Conservation (phyloP, 257 asterid genomes). For the Euphrasia confusa region DNA sequence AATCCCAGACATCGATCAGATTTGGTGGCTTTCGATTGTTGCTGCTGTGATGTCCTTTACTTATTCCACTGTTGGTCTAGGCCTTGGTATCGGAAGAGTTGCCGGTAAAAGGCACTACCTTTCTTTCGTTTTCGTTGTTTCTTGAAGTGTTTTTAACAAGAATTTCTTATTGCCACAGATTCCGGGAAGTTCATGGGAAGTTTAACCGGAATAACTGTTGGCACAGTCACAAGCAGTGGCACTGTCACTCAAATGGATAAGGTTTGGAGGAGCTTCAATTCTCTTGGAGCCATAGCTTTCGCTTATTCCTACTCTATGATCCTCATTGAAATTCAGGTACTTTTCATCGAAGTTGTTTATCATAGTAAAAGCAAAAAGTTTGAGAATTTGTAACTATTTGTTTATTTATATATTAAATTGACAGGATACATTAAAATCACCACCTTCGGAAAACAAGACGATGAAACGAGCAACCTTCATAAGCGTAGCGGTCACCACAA, state of each 20-base stretch:
- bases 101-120: constrained; percentile 34
- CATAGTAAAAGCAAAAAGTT: no score
- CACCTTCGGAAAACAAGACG: constrained; percentile 70
- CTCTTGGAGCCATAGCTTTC: constrained; percentile 81
- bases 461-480: constrained; percentile 72
- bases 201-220: constrained; percentile 69
- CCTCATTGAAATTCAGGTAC: constrained; percentile 75
- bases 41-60: constrained; percentile 80
- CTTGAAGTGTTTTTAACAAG: constrained; percentile 1
- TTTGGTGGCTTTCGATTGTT: constrained; percentile 68
- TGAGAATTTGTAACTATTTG: neutral
- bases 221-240: constrained; percentile 50
- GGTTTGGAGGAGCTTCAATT: constrained; percentile 74
- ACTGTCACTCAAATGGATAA: constrained; percentile 44
- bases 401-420: neutral
- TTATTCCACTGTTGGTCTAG: constrained; percentile 61
- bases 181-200: constrained; percentile 60
- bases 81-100: constrained; percentile 59
- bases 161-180: constrained; percentile 32
- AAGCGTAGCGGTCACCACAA: constrained; percentile 65
- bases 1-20: constrained; percentile 72
- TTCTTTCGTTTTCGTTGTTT: neutral
- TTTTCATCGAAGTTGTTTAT: neutral
- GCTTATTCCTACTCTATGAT: constrained; percentile 83
- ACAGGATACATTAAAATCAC: constrained; percentile 76